Percentiles rank a stretch among this genome's conserved stretches.
These are phyloP conservation scores for Adansonia digitata DNA, from an alignment of 345 rosid species.

Conservation along the genomic window DNA sequence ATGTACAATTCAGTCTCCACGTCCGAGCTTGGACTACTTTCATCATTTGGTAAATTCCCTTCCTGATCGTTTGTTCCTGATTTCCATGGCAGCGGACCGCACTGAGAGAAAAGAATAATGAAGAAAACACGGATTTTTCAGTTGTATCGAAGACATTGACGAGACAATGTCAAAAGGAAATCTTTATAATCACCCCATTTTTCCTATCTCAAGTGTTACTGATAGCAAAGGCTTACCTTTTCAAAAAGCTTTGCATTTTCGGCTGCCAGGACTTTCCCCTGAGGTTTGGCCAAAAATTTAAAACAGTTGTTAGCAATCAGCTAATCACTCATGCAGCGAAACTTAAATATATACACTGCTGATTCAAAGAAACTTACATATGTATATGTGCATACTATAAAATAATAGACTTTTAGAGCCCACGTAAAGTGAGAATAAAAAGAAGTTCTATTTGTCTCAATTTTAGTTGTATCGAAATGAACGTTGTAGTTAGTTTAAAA, in stretches of 20 bases:
- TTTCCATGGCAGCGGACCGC: slow-evolving; percentile 27
- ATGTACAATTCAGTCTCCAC: slow-evolving; percentile 87
- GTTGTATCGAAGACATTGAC: neutral
- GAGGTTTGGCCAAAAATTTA: slow-evolving; percentile 4
- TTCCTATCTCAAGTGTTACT: neutral
- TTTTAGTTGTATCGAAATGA: no score
- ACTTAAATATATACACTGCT: no score
- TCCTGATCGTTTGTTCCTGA: slow-evolving; percentile 20
- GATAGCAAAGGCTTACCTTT: slow-evolving; percentile 36
- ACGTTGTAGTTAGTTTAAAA: no score
- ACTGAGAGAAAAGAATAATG: slow-evolving; percentile 28
- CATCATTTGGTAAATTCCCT: slow-evolving; percentile 24
- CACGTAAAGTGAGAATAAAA: no score
- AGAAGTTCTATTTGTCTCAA: no score
- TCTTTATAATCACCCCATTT: no score
- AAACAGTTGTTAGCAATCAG: neutral
- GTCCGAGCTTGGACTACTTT: slow-evolving; percentile 53
- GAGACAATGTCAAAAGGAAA: neutral
- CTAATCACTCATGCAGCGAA: no score
- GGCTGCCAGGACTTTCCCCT: slow-evolving; percentile 55
- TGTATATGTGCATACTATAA: no score
- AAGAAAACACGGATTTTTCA: neutral
- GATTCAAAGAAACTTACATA: no score
- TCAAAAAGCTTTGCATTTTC: slow-evolving; percentile 53
- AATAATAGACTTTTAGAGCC: no score